These are phyloP conservation scores for Coemansia guatemalensis DNA, from an alignment of 192 early-diverging fungal genomes.

Conservation along the genomic window DNA sequence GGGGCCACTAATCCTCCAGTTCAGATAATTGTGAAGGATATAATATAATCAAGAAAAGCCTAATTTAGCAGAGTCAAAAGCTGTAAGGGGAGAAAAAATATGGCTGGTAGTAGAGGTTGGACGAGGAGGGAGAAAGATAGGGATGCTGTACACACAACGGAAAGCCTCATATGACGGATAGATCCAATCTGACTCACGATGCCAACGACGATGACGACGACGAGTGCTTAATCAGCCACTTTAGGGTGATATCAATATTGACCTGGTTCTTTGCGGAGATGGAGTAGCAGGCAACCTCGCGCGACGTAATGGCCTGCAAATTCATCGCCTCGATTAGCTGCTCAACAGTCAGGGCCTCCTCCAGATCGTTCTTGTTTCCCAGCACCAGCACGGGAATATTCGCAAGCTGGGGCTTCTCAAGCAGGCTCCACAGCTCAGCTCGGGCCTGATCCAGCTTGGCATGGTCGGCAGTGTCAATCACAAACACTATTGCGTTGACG, in stretches of 20 bases:
- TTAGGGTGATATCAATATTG: conserved; percentile 96
- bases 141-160: too few species aligned
- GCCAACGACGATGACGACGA: conserved; percentile 38
- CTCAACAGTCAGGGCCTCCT: conserved; percentile 82
- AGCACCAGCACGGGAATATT: conserved; percentile 97
- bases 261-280: conserved; percentile 97
- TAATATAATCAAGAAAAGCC: too few species aligned
- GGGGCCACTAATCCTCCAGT: too few species aligned
- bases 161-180: too few species aligned
- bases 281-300: conserved; percentile 98
- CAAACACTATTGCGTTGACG: conserved; percentile 99
- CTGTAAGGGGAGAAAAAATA: too few species aligned
- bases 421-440: conserved; percentile 84
- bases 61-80: too few species aligned
- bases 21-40: too few species aligned
- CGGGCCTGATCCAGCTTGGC: conserved; percentile 89
- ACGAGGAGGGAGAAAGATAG: too few species aligned
- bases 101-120: too few species aligned
- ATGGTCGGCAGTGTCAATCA: conserved; percentile 94
- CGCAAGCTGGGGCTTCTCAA: conserved; percentile 91
- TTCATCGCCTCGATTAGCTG: conserved; percentile 90
- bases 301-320: conserved; percentile 82
- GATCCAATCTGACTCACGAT: too few species aligned
- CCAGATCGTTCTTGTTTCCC: conserved; percentile 98
- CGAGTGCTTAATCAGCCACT: conserved; percentile 91